Evolutionary conservation across 2,329 filamentous ascomycete species (phyloP), one percentile per base, ranked within the genome.

Genomic region (Hypoxylon sp.): DNA sequence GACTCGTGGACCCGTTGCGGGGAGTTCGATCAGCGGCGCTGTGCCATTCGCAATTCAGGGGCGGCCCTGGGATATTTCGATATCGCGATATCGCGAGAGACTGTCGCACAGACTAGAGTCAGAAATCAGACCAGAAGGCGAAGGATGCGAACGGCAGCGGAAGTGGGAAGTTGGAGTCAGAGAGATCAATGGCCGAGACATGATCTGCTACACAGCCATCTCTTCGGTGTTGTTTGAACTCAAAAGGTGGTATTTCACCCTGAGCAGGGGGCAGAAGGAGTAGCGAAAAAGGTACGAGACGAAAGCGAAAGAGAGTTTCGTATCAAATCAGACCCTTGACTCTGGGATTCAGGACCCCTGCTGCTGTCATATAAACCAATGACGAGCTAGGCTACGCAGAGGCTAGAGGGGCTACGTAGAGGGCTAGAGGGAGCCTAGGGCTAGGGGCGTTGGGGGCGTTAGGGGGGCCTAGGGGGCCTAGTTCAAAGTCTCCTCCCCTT

Each of bases 151-250:
- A 37, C 51, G 60, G 63, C 42, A 66, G 51, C 53, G 46, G 58
- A 63, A 49, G 40, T 60, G 54, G 42, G 37, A 64, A 64, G 53
- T 57, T 49, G 66, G 51, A 62, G 61, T 65, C 13, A 30, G 50
- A 65, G 33, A 46, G 58, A 53, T 54, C 66, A 66, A 54, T 64
- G 63, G 37, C 61, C 63, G 77, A 82, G 80, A 82, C 82, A 82
- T 81, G 78, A 78, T 78, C 78, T 78, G 76, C 77, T 78, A 74
- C 74, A 73, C 68, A 51, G 51, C 69, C 72, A 72, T 75, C 59
- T 73, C 64, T 68, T 71, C 66, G 69, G 71, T 66, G 54, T 65
- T 68, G 66, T 70, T 61, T 65, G 65, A 70, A 70, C 66, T 66
- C 64, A 69, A 66, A 66, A 64, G 50, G 57, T 48, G 57, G 66